These are phyloP conservation scores for Metarhizium humberi DNA, from an alignment of 2,329 filamentous ascomycete genomes.

Conservation along the genomic window DNA sequence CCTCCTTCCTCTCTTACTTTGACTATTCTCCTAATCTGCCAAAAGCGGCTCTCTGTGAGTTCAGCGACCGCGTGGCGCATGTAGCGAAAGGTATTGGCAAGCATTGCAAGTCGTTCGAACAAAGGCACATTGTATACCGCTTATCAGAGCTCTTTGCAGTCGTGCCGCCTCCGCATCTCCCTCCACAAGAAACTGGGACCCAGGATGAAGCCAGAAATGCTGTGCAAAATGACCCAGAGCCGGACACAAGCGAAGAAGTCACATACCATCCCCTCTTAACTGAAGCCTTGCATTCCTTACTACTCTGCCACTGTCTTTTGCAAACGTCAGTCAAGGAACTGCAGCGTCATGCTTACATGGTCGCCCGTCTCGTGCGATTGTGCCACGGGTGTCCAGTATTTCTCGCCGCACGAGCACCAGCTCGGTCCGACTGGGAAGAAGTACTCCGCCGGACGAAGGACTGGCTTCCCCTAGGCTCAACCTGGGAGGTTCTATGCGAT, in stretches of 20 bases:
- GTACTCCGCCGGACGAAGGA: slow-evolving; percentile 58
- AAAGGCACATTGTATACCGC: slow-evolving; percentile 30
- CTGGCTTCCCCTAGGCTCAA: slow-evolving; percentile 55
- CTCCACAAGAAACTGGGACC: slow-evolving; percentile 40
- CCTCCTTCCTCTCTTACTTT: slow-evolving; percentile 61
- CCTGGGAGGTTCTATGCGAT: slow-evolving; percentile 64
- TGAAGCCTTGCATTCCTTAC: slow-evolving; percentile 68
- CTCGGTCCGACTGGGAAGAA: slow-evolving; percentile 73
- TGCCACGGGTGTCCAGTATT: slow-evolving; percentile 77
- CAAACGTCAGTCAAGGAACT: slow-evolving; percentile 74
- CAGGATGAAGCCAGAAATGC: background rate
- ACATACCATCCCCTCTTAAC: slow-evolving; percentile 76
- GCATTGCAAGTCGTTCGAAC: slow-evolving; percentile 25
- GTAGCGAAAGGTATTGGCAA: slow-evolving; percentile 23
- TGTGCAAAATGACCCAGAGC: slow-evolving; percentile 12
- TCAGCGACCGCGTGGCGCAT: slow-evolving; percentile 48
- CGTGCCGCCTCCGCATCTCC: slow-evolving; percentile 55
- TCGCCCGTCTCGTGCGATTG: slow-evolving; percentile 62
- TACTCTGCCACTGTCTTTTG: slow-evolving; percentile 69
- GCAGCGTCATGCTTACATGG: slow-evolving; percentile 72
- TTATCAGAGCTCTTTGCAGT: slow-evolving; percentile 61
- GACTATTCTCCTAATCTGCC: slow-evolving; percentile 70
- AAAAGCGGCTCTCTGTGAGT: slow-evolving; percentile 27
- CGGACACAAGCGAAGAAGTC: slow-evolving; percentile 21
- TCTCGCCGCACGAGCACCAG: slow-evolving; percentile 59